Base-by-base conservation (phyloP, 75 land plant genomes). In the Chamaecyparis obtusa region DNA sequence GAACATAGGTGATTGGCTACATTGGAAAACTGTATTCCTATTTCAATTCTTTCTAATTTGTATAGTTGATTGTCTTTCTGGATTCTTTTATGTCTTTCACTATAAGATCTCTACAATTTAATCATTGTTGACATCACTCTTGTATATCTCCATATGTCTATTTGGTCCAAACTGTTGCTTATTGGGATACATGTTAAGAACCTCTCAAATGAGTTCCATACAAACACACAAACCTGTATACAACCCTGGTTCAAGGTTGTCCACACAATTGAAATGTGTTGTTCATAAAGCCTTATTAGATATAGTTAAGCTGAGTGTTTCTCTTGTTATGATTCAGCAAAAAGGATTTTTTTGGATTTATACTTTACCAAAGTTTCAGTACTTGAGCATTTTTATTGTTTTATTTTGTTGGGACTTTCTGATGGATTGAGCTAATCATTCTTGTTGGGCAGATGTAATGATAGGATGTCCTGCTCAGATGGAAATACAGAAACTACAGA, bases 381-480 rank as follows among this genome's bases (percentile, higher is more conserved):
- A 64, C 69, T 27, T 24, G 27, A 21, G n/a, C 24, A 5, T 64
- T 64, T 64, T 64, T 35, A 43, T 69, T 87, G 32, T 69, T 67
- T 17, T 24, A 14, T 36, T 46, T 41, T 48, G 33, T 67, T 36
- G 9, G 54, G 13, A 51, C 16, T 13, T 51, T 64, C 7, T 49
- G 8, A 48, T 48, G 81, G 46, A 35, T 64, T 6, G 43, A 78
- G 17, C 49, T 48, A 30, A 35, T 43, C 41, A 79, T 54, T 57
- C n/a, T 55, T 89, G 85, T 84, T 69, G 60, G 57, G 46, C 90
- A 89, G 21, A 51, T 81, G 60, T 54, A 85, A 71, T 83, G 85
- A 78, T 48, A 89, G 84, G 83, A 81, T 69, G 72, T 85, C 81
- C 39, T 67, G 78, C 69, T 85, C 84, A 43, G 88, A 83, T 41